Evolutionary conservation across 768 basidiomycete genomes (phyloP), one percentile per base, ranked within the genome.

Genomic region (Hortiboletus campestris): DNA sequence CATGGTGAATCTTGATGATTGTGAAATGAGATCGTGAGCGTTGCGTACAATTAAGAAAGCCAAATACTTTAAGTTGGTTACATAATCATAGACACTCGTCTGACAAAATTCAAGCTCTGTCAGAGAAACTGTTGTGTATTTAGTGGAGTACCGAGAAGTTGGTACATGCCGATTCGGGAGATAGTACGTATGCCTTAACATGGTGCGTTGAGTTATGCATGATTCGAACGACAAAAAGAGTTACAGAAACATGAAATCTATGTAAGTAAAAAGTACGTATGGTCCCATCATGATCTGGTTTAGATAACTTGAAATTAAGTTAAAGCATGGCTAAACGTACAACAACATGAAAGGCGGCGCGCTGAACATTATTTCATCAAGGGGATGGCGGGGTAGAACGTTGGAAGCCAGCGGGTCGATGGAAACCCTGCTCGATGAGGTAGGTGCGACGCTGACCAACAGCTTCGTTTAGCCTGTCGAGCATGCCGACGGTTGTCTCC

Each of bases 401-500:
- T 53, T 61, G 58, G 61, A 69, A 71, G 31, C 61, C 67, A 25
- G 70, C 69, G 14, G 64, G 71, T 47, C 44, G 59, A 29, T 61
- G 59, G 9, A 71, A 46, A 29, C 69, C 52, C 36, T 64, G 57
- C 19, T 64, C 61, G n/a, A 73, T 56, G 13, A 67, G 51, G 57
- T 36, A 65, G 46, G 11, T 8, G 7, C 70, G 69, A 12, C 71
- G 72, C 22, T 61, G 63, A 38, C 50, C 58, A 20, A 72, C 72
- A 17, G 71, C 72, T 11, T 79, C 77, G 56, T 93, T 87, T 47
- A 94, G 77, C 53, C 77, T 75, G 66, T 86, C 80, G 47, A 96
- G 82, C 85, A 94, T 89, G 19, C 52, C 61, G 38, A 91, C 77
- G 2, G 94, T 97, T 8, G 78, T 78, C 46, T 84, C 80, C 91